phyloP scores from a whole-genome alignment of 257 asterid species.

The Henckelia pumila region DNA sequence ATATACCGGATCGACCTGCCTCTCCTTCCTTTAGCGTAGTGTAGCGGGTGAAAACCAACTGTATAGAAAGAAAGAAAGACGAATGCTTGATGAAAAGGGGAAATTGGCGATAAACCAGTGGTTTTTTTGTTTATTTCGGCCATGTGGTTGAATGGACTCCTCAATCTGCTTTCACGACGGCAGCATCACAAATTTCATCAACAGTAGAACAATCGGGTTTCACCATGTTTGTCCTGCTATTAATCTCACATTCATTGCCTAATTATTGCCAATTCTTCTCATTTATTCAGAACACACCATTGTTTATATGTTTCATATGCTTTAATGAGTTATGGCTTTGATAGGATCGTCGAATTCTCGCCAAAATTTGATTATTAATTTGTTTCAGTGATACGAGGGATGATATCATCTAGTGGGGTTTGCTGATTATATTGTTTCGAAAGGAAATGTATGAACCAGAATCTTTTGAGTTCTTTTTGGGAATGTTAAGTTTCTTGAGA shows the following conservation, averaged over 20 bases:
- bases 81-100: too few species aligned
- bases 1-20: neutral
- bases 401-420: neutral
- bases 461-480: conserved; percentile 4
- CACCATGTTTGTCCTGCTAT: conserved; percentile 21
- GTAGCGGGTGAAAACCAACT: neutral
- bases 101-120: too few species aligned
- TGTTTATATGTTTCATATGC: neutral
- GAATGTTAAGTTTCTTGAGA: neutral
- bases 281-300: neutral
- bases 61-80: neutral
- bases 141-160: conserved; percentile 34
- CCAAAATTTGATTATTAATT: neutral
- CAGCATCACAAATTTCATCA: conserved; percentile 64
- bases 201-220: conserved; percentile 44
- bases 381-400: neutral
- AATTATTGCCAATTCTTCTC: neutral
- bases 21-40: neutral
- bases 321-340: conserved; percentile 14
- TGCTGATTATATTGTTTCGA: neutral
- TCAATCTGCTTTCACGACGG: conserved; percentile 69
- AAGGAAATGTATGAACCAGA: conserved; percentile 5
- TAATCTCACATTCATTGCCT: conserved; percentile 1
- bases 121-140: neutral
- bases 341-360: too few species aligned